phyloP scores from a whole-genome alignment of 345 rosid genomes.

The Eucalyptus marginata region DNA sequence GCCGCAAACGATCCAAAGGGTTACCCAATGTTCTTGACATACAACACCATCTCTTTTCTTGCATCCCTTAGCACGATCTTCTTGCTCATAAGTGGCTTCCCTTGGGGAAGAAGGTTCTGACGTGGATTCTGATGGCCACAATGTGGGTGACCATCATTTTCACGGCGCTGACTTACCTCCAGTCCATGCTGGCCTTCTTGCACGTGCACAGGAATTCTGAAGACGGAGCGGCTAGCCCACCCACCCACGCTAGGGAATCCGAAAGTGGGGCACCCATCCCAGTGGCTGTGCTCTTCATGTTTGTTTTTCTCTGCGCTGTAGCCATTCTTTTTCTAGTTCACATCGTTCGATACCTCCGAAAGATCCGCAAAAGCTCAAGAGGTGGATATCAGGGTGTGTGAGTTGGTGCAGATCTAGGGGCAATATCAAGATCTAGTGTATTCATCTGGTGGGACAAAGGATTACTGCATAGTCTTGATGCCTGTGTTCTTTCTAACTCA shows the following conservation, averaged over 20 bases:
- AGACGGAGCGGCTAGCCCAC: no score
- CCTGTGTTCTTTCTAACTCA: neutral
- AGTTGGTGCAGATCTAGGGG: neutral
- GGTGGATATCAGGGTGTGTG: neutral
- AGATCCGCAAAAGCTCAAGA: neutral
- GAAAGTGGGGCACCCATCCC: no score
- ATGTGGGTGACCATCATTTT: neutral
- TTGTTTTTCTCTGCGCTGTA: neutral
- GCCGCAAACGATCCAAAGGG: rapidly evolving
- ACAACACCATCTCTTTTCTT: neutral
- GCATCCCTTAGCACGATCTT: neutral
- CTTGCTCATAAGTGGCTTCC: neutral
- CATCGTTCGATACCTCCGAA: neutral
- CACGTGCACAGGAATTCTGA: no score
- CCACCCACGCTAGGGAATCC: no score
- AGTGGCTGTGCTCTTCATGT: neutral
- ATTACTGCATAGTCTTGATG: neutral
- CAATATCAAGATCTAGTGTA: neutral
- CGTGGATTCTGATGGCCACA: neutral
- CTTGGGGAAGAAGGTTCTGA: neutral
- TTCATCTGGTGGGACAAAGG: neutral
- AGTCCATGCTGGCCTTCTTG: neutral
- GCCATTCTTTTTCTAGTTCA: neutral
- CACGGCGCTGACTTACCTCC: neutral
- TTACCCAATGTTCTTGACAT: neutral